Percentiles rank a stretch among this genome's conserved stretches.
Evolutionary conservation across 2,329 filamentous ascomycete genomes (phyloP).

Genomic region (Bimuria novae-zelandiae): DNA sequence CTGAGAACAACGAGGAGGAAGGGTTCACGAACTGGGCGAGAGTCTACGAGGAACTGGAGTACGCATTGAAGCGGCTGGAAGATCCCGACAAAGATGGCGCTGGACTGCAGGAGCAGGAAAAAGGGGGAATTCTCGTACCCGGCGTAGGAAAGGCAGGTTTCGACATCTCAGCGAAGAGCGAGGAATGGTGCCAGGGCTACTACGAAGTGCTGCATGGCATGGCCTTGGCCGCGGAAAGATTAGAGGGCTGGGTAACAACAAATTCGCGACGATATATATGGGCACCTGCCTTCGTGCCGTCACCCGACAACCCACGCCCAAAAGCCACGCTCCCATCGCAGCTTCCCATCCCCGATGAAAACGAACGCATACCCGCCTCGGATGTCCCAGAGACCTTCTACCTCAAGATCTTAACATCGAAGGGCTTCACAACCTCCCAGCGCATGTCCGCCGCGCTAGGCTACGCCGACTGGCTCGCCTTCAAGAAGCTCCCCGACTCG

Average conservation of each 20-base stretch:
- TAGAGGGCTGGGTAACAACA: slow-evolving; percentile 80
- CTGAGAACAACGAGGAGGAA: slow-evolving; percentile 62
- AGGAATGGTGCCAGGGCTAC: slow-evolving; percentile 86
- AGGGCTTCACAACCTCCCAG: slow-evolving; percentile 78
- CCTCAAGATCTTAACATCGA: slow-evolving; percentile 77
- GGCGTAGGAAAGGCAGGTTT: slow-evolving; percentile 56
- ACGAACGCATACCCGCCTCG: slow-evolving; percentile 74
- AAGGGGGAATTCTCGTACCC: slow-evolving; percentile 51
- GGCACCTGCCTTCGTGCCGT: slow-evolving; percentile 73
- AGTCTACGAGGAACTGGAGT: slow-evolving; percentile 64
- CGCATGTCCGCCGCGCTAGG: slow-evolving; percentile 79
- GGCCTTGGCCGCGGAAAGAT: slow-evolving; percentile 75
- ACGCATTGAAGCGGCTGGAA: slow-evolving; percentile 70
- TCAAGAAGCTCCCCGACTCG: slow-evolving; percentile 67
- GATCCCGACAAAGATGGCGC: slow-evolving; percentile 70
- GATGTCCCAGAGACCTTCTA: slow-evolving; percentile 75
- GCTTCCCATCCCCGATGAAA: slow-evolving; percentile 69
- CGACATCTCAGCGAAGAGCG: slow-evolving; percentile 75
- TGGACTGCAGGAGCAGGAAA: slow-evolving; percentile 62
- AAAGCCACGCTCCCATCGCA: slow-evolving; percentile 70
- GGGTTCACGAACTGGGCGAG: slow-evolving; percentile 72
- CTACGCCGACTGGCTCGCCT: slow-evolving; percentile 85
- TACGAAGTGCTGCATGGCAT: slow-evolving; percentile 82
- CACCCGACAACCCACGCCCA: slow-evolving; percentile 82
- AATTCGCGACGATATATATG: slow-evolving; percentile 65